A percentile compares a stretch with the other conserved stretches of the same genome.
Evolutionary conservation across 148 eudicot species (phyloP).

Genomic region (Fagopyrum homotropicum): DNA sequence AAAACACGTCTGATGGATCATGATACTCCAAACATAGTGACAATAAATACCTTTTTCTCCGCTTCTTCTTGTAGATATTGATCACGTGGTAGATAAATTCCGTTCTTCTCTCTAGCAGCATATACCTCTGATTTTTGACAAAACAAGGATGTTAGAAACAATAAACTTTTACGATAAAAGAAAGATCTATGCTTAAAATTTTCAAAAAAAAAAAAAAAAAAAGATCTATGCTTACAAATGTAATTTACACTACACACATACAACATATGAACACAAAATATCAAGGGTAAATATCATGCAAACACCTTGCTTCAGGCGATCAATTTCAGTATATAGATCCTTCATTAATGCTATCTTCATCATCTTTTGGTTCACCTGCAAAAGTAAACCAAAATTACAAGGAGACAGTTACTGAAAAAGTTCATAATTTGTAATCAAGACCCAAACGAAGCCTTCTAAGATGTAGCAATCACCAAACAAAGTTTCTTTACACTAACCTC

Average conservation of each 20-base stretch:
- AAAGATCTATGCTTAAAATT: neutral
- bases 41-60: constrained; percentile 59
- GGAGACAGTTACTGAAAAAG: neutral
- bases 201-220: too few species aligned
- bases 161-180: neutral
- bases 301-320: constrained; percentile 90
- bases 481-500: constrained; percentile 50
- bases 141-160: constrained; percentile 4
- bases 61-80: constrained; percentile 93
- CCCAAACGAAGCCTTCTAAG: neutral
- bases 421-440: neutral
- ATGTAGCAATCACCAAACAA: neutral
- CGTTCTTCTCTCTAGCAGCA: constrained; percentile 97
- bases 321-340: constrained; percentile 88
- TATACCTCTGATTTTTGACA: constrained; percentile 60
- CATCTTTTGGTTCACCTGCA: constrained; percentile 92
- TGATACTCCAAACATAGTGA: neutral
- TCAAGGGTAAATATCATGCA: neutral
- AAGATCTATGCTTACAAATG: neutral
- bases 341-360: constrained; percentile 96
- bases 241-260: neutral
- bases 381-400: constrained; percentile 16
- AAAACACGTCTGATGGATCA: constrained; percentile 10
- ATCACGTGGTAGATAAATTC: constrained; percentile 89
- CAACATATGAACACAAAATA: neutral